Evolutionary conservation across 345 rosid genomes (phyloP), one percentile per base, ranked within the genome.

Genomic region (Carallia pectinifolia): DNA sequence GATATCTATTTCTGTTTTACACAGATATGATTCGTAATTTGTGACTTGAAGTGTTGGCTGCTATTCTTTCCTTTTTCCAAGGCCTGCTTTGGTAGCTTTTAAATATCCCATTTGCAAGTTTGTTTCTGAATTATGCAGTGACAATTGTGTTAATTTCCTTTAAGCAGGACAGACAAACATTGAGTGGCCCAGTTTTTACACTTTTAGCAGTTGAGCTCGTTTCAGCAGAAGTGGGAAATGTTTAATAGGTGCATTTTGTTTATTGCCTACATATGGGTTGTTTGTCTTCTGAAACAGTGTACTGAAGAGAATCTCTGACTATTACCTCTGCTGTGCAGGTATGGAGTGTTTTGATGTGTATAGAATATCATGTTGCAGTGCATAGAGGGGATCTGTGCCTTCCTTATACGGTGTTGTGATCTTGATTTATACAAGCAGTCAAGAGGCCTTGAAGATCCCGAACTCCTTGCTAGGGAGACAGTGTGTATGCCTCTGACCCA

Each of bases 381-480:
- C 83, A 47, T 95, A 81, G 92, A 85, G 77, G 89, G 96, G 62
- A 23, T 92, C 69, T 81, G 81, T 82, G 69, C 89, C 75, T 86
- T 89, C 81, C 56, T 95, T 27, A 71, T 90, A 72, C 84, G 74
- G 76, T 95, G 96, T 73, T 95, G 90, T 73, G 97, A 89, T 83
- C 82, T 90, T 74, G 97, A 90, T 79, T 70, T 89, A 67, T 86
- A 85, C 75, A 88, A 85, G 62, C 89, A 81, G 65, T 64, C 97
- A 53, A 85, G 90, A 71, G 97, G 99, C 72, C 97, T 87, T 67
- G 90, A 85, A 38, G 97, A 95, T 77, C 97, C 97, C 58, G 99
- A 92, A 79, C 70, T 86, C 69, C 97, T 94, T 68, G 96, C 98
- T 0, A 87, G 97, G 84, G 98, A 91, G 84, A 94, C 98, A 1